Conservation (phyloP, 2,329 filamentous ascomycete species). For the Teratosphaeria zuluensis region DNA sequence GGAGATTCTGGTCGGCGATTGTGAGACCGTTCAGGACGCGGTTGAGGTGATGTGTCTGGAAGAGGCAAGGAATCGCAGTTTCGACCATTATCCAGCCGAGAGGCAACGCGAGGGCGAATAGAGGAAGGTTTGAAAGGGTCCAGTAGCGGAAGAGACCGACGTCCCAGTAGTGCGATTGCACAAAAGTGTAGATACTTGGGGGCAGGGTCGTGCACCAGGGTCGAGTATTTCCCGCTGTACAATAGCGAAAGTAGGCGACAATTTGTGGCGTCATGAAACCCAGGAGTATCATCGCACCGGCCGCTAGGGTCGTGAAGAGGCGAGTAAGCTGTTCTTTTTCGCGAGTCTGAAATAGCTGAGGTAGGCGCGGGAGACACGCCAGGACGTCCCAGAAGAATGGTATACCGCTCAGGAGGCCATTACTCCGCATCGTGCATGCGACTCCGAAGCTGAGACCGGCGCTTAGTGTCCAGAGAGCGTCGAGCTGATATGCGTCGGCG, state of each 20-base stretch:
- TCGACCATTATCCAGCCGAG: constrained; percentile 58
- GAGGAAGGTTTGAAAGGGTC: constrained; percentile 73
- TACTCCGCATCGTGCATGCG: constrained; percentile 68
- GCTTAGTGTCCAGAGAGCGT: constrained; percentile 17
- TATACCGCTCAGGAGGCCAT: constrained; percentile 74
- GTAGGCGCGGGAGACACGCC: constrained; percentile 32
- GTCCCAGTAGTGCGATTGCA: constrained; percentile 86
- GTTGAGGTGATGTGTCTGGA: constrained; percentile 2
- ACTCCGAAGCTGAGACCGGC: constrained; percentile 49
- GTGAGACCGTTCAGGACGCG: neutral
- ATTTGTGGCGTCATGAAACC: constrained; percentile 65
- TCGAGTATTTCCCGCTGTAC: constrained; percentile 34
- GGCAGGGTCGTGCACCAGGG: constrained; percentile 66
- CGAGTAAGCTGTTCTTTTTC: constrained; percentile 5
- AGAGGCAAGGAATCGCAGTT: constrained; percentile 40
- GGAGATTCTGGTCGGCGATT: neutral
- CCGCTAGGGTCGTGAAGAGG: constrained; percentile 42
- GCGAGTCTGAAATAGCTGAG: constrained; percentile 23
- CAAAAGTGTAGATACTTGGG: constrained; percentile 85
- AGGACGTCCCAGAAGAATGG: constrained; percentile 59
- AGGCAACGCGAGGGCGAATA: constrained; percentile 76
- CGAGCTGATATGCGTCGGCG: constrained; percentile 2
- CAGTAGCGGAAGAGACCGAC: constrained; percentile 84
- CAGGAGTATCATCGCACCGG: constrained; percentile 56
- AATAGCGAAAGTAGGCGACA: constrained; percentile 65